phyloP scores from a whole-genome alignment of 805 yeast species.

The Starmerella tilneyi region DNA sequence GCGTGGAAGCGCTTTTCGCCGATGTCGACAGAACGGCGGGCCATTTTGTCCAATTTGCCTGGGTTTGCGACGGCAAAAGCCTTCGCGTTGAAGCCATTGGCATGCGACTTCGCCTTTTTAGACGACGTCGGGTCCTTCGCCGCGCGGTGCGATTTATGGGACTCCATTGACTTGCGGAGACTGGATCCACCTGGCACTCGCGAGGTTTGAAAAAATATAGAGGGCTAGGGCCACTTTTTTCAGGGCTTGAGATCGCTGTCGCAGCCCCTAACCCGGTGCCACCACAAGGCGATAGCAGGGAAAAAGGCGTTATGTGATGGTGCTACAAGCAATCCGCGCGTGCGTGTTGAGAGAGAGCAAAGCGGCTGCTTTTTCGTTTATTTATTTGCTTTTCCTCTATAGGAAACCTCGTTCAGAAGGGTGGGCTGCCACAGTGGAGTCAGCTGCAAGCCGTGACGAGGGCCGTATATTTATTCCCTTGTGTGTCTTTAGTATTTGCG shows the following conservation, averaged over 20 bases:
- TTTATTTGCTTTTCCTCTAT: too few relatives aligned
- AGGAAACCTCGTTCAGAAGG: too few relatives aligned
- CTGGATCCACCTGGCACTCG: background rate
- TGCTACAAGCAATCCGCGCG: too few relatives aligned
- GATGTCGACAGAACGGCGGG: conserved; percentile 71
- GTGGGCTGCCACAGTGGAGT: too few relatives aligned
- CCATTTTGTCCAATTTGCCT: conserved; percentile 72
- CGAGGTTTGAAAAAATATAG: background rate
- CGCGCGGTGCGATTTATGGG: conserved; percentile 76
- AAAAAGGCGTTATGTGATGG: too few relatives aligned
- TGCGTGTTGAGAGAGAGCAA: too few relatives aligned
- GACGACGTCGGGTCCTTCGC: conserved; percentile 41
- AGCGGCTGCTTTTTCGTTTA: too few relatives aligned
- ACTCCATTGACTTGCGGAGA: conserved; percentile 34
- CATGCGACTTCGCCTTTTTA: conserved; percentile 78
- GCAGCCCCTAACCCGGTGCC: conserved; percentile 7
- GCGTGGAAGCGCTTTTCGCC: conserved; percentile 82
- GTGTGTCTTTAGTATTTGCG: too few relatives aligned
- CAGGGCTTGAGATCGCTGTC: conserved; percentile 1
- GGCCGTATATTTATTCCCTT: too few relatives aligned
- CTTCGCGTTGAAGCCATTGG: conserved; percentile 75
- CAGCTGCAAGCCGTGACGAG: too few relatives aligned
- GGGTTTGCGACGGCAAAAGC: conserved; percentile 81
- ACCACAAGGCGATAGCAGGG: background rate
- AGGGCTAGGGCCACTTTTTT: conserved; percentile 7